Evolutionary conservation across 2,329 filamentous ascomycete species (phyloP).

Genomic region (Pseudocercospora crystallina): DNA sequence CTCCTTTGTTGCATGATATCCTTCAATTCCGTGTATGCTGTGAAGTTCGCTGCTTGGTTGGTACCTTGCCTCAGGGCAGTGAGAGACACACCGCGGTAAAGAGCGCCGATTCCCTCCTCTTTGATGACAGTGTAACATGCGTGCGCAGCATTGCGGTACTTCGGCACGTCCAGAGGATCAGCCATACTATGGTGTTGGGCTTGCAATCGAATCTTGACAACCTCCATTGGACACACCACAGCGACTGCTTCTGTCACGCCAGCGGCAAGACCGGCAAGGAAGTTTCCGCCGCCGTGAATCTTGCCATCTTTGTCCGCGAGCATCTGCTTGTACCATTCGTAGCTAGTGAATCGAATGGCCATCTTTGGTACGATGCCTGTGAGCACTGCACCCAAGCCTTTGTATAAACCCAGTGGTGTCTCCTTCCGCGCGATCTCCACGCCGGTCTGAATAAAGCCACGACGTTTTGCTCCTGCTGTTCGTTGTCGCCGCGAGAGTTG

Average conservation of each 20-base stretch:
- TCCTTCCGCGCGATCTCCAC: slow-evolving; percentile 83
- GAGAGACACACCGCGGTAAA: slow-evolving; percentile 91
- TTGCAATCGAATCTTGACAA: slow-evolving; percentile 97
- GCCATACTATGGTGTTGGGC: slow-evolving; percentile 98
- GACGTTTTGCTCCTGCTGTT: slow-evolving; percentile 75
- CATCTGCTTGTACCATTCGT: slow-evolving; percentile 89
- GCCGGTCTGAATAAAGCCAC: slow-evolving; percentile 86
- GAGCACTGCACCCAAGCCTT: slow-evolving; percentile 93
- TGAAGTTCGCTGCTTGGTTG: slow-evolving; percentile 99
- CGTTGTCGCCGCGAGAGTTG: slow-evolving; percentile 87
- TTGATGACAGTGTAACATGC: slow-evolving; percentile 81
- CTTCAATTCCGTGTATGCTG: slow-evolving; percentile 93
- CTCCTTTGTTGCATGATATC: slow-evolving; percentile 70
- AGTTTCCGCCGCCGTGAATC: slow-evolving; percentile 71
- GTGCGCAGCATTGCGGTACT: slow-evolving; percentile 92
- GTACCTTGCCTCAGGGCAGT: slow-evolving; percentile 92
- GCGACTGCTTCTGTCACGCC: slow-evolving; percentile 95
- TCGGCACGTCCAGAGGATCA: slow-evolving; percentile 91
- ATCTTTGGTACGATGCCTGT: slow-evolving; percentile 98
- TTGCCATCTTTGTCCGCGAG: slow-evolving; percentile 67
- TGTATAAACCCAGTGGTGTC: slow-evolving; percentile 91
- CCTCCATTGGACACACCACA: slow-evolving; percentile 98
- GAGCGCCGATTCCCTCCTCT: slow-evolving; percentile 82
- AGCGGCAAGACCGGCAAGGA: slow-evolving; percentile 80
- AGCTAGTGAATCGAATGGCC: slow-evolving; percentile 98